Base-by-base conservation (phyloP, 371 early-diverging fungal genomes). In the Encephalitozoon hellem region DNA sequence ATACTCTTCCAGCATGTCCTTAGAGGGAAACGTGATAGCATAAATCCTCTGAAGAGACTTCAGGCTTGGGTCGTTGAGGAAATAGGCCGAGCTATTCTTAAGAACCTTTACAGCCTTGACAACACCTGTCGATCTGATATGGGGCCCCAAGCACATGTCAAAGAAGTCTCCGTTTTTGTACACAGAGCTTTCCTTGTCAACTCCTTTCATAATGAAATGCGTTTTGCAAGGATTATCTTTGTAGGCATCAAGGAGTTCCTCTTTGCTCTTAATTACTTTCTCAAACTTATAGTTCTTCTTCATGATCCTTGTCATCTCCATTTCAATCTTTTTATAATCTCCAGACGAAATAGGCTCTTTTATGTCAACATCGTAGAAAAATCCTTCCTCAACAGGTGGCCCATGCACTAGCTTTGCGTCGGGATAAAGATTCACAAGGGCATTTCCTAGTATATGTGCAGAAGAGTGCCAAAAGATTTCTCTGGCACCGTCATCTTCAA, bases 401-500 rank as follows among this genome's bases (percentile, higher is more conserved):
- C 98, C 98, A 74, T 94, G 89, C 85, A 95, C 95, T 69, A 99
- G 89, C 87, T 94, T 93, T 80, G 89, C 89, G 85, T 93, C 94
- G 80, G 93, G 92, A 49, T 66, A 85, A 11, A 78, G 25, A 26
- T 76, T 70, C 12, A 74, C 34, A 30, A 84, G 38, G 30, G 96
- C 95, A 83, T 95, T 94, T 71, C 99, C 99, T 63, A 99, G 86
- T 82, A 97, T 90, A 86, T 97, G 98, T 1, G 99, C 97, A 80
- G 93, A 92, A n/a, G 95, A 94, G 84, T 97, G 99, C 97, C 97
- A 97, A 85, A 94, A 99, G 12, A 97, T 96, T 81, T 88, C 87
- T 85, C 91, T 90, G 26, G 86, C 89, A 83, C 81, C 95, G 26
- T 90, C 89, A 65, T 90, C 84, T 47, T 95, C 95, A 88, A 98